Percentiles rank a stretch among this genome's conserved stretches.
phyloP scores from a whole-genome alignment of 179 eudicot species.

The Corrigiola litoralis region DNA sequence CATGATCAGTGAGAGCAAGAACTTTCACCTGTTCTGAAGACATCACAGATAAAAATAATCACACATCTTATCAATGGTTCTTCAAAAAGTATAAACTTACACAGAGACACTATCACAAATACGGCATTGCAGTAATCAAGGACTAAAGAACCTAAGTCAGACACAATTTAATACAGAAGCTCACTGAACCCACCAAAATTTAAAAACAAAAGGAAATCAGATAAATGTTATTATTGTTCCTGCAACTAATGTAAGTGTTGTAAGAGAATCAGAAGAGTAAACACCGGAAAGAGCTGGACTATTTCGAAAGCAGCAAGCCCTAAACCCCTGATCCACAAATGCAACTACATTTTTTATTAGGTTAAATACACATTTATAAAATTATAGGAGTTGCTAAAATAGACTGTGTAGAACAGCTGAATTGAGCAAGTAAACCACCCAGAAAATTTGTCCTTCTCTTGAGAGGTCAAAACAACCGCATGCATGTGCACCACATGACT shows the following conservation, averaged over 20 bases:
- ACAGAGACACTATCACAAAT: background rate
- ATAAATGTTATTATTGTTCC: no score
- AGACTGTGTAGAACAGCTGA: background rate
- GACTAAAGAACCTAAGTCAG: background rate
- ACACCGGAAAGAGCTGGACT: background rate
- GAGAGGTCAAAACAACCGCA: background rate
- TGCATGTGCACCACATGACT: background rate
- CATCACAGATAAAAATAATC: slow-evolving; percentile 27
- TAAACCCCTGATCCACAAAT: background rate
- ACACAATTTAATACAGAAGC: no score
- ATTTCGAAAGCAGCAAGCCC: background rate
- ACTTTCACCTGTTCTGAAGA: slow-evolving; percentile 94
- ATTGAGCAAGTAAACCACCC: background rate
- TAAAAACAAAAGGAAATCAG: no score
- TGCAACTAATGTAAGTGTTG: no score
- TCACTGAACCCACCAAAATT: no score
- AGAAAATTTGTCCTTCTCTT: background rate
- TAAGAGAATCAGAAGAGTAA: background rate
- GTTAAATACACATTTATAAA: no score
- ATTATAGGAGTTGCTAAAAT: background rate
- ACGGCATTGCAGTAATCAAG: background rate
- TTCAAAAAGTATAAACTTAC: background rate
- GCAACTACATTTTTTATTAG: background rate
- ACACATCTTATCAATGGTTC: slow-evolving; percentile 21
- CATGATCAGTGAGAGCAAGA: slow-evolving; percentile 95